phyloP scores from a whole-genome alignment of 2,329 filamentous ascomycete species.

The Meredithiella fracta region DNA sequence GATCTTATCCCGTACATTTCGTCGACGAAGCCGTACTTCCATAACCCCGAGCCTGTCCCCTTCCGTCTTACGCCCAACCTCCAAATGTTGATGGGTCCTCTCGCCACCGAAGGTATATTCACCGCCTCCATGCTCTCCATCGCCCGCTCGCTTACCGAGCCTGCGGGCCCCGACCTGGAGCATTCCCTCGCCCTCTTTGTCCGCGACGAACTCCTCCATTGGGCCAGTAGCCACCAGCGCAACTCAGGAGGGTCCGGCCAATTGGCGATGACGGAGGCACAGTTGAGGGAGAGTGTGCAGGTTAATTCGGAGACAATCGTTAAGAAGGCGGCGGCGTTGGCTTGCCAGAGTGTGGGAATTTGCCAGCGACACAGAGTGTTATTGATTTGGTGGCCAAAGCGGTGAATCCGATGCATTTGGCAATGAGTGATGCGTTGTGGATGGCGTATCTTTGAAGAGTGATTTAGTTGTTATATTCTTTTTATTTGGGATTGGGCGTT shows the following conservation, averaged over 20 bases:
- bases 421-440: conserved; percentile 82
- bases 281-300: conserved; percentile 65
- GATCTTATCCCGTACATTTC: conserved; percentile 88
- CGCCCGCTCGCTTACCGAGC: conserved; percentile 80
- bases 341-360: conserved; percentile 61
- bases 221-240: conserved; percentile 64
- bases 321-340: conserved; percentile 72
- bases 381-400: conserved; percentile 88
- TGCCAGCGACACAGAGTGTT: conserved; percentile 92
- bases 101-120: conserved; percentile 92
- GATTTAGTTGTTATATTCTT: neutral
- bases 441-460: conserved; percentile 61
- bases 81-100: conserved; percentile 86
- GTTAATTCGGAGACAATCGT: conserved; percentile 82
- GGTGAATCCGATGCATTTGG: conserved; percentile 79
- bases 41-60: conserved; percentile 87
- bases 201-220: conserved; percentile 93
- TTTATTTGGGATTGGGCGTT: neutral
- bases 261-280: conserved; percentile 35
- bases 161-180: conserved; percentile 66
- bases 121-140: conserved; percentile 93
- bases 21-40: conserved; percentile 68
- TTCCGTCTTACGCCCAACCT: conserved; percentile 96
- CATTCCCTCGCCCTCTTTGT: conserved; percentile 91
- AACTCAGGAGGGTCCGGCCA: conserved; percentile 21